phyloP scores from a whole-genome alignment of 164 flowering plant species.

The Nelumbo lutea region DNA sequence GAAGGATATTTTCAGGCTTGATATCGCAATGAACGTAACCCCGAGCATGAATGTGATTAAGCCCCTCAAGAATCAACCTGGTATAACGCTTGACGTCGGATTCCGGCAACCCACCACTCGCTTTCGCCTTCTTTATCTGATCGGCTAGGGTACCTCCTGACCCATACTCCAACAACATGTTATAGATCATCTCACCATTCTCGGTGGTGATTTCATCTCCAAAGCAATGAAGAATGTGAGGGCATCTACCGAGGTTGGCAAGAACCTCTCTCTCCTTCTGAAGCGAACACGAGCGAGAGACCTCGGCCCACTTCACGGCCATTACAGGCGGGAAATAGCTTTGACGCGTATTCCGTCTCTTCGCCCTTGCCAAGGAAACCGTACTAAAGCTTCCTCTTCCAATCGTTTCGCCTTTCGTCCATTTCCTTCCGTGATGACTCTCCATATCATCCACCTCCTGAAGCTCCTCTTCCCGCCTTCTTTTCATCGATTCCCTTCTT shows the following conservation, averaged over 20 bases:
- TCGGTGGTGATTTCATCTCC: neutral
- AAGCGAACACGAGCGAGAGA: neutral
- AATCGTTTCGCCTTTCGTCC: neutral
- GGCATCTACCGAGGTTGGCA: neutral
- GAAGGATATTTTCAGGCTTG: neutral
- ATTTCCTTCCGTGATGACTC: neutral
- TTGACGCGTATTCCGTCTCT: neutral
- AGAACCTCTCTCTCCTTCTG: neutral
- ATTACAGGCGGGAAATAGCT: neutral
- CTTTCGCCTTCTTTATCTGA: neutral
- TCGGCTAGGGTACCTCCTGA: neutral
- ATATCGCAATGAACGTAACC: neutral
- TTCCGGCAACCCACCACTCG: neutral
- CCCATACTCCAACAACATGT: neutral
- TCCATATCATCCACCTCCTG: too few species aligned
- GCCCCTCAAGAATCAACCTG: neutral
- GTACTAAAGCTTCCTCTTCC: neutral
- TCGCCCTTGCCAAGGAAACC: neutral
- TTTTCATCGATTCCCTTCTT: too few species aligned
- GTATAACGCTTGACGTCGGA: neutral
- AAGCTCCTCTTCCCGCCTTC: too few species aligned
- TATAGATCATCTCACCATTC: neutral
- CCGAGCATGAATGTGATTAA: neutral
- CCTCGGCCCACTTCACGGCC: slow-evolving; percentile 1
- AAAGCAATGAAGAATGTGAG: neutral